Evolutionary conservation across 202 grass and related monocot genomes (phyloP).

Genomic region (Digitaria exilis): DNA sequence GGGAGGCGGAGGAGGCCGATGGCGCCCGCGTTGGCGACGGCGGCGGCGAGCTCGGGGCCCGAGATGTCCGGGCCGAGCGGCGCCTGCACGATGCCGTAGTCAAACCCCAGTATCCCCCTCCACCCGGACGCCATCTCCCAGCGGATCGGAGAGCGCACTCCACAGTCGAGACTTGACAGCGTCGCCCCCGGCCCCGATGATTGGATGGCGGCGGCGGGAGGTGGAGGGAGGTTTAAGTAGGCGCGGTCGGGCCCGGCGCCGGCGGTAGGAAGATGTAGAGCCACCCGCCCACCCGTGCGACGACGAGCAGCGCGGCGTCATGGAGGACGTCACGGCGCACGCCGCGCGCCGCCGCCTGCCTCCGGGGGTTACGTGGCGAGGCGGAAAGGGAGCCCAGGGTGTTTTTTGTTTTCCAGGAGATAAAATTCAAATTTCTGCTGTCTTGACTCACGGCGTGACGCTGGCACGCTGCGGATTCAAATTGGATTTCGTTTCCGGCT

Average conservation of each 20-base stretch:
- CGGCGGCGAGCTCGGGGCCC: constrained; percentile 82
- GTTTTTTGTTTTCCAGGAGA: background rate
- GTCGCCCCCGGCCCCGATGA: background rate
- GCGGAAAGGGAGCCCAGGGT: background rate
- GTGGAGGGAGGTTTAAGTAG: constrained; percentile 10
- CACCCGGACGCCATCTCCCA: constrained; percentile 43
- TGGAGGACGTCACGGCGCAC: constrained; percentile 16
- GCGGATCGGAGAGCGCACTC: background rate
- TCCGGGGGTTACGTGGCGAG: background rate
- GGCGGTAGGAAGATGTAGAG: background rate
- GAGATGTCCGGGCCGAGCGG: constrained; percentile 94
- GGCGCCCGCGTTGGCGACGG: constrained; percentile 80
- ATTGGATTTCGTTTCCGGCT: background rate
- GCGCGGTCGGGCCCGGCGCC: background rate
- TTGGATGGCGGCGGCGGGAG: background rate
- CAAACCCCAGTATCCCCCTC: constrained; percentile 85
- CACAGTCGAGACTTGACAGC: no score
- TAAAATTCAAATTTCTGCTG: no score
- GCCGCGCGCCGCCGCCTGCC: constrained; percentile 22
- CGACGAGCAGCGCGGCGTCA: constrained; percentile 35
- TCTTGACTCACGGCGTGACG: no score
- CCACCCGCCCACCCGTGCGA: background rate
- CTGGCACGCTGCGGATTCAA: no score
- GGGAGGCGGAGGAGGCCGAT: constrained; percentile 89
- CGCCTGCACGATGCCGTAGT: constrained; percentile 85